These are phyloP conservation scores for Trichoderma simmonsii DNA, from an alignment of 2,329 filamentous ascomycete species.

Conservation along the genomic window DNA sequence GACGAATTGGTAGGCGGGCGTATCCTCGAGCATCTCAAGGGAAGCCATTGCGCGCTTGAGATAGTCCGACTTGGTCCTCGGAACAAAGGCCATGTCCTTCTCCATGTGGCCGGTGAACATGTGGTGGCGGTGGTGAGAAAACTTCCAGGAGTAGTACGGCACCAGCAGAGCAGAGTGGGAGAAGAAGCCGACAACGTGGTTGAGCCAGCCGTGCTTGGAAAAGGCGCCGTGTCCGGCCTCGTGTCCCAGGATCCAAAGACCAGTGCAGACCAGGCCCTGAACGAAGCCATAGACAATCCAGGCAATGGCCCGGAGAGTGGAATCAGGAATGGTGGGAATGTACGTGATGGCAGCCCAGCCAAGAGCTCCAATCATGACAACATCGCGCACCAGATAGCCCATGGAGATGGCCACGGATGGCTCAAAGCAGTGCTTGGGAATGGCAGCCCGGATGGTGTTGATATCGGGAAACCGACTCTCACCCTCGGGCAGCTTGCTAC, in stretches of 20 bases:
- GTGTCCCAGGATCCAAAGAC: slow-evolving; percentile 68
- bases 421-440: slow-evolving; percentile 61
- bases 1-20: slow-evolving; percentile 54
- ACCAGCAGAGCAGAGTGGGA: slow-evolving; percentile 65
- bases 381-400: slow-evolving; percentile 54
- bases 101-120: slow-evolving; percentile 65
- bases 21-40: slow-evolving; percentile 59
- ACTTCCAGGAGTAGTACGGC: slow-evolving; percentile 72
- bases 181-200: slow-evolving; percentile 60
- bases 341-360: slow-evolving; percentile 51
- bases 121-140: slow-evolving; percentile 67
- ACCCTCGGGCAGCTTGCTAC: slow-evolving; percentile 14
- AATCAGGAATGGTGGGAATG: slow-evolving; percentile 49
- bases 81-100: slow-evolving; percentile 35
- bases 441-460: slow-evolving; percentile 36
- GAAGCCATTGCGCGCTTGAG: slow-evolving; percentile 28
- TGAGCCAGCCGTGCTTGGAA: slow-evolving; percentile 53
- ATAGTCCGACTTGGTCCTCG: slow-evolving; percentile 5
- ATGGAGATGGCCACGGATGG: slow-evolving; percentile 24
- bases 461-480: slow-evolving; percentile 16
- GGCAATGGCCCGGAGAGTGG: not conserved
- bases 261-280: slow-evolving; percentile 64
- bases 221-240: slow-evolving; percentile 70
- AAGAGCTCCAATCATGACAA: slow-evolving; percentile 47
- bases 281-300: slow-evolving; percentile 55